Conservation (phyloP, 2,329 filamentous ascomycete genomes). For the Pyricularia pennisetigena region DNA sequence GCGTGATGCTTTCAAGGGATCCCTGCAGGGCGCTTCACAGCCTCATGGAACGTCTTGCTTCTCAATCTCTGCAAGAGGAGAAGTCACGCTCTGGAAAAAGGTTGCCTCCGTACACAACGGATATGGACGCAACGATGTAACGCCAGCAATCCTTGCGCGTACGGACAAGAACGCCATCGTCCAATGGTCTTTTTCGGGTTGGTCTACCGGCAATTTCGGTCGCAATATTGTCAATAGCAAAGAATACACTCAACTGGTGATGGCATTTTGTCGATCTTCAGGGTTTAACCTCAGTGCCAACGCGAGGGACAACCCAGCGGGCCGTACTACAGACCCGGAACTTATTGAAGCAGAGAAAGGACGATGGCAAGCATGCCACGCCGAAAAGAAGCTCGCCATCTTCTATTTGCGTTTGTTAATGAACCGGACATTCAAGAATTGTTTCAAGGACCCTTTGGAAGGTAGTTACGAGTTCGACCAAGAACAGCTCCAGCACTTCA, state of each 20-base stretch:
- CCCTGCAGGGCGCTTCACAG: background rate
- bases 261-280: background rate
- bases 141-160: background rate
- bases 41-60: background rate
- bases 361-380: background rate
- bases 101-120: background rate
- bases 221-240: background rate
- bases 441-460: background rate
- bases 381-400: background rate
- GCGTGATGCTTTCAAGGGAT: background rate
- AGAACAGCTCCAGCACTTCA: background rate
- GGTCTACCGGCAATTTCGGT: background rate
- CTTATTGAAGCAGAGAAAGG: background rate
- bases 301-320: background rate
- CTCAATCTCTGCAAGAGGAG: background rate
- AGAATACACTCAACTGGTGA: background rate
- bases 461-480: background rate
- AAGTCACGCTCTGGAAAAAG: background rate
- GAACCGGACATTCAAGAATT: background rate
- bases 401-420: background rate
- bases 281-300: background rate
- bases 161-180: background rate
- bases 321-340: background rate
- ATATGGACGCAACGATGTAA: background rate
- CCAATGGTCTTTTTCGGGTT: background rate